phyloP scores from a whole-genome alignment of 345 rosid genomes.

The Heritiera fomes region DNA sequence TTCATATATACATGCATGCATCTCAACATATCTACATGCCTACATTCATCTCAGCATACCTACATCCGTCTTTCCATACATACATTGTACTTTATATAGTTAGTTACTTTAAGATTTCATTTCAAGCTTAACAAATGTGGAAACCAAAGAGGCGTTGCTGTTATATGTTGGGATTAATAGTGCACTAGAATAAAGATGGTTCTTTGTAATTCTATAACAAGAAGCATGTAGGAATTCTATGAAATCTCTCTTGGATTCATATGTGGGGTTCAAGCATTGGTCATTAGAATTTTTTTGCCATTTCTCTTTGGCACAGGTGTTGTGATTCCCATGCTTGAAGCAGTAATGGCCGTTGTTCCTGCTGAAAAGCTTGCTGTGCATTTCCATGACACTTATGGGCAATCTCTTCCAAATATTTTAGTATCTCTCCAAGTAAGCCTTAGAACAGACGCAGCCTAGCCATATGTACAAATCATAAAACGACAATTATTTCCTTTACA shows the following conservation, averaged over 20 bases:
- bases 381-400: conserved; percentile 88
- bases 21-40: background rate
- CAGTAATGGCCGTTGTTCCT: conserved; percentile 68
- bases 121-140: background rate
- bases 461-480: conserved; percentile 1
- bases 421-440: conserved; percentile 67
- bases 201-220: background rate
- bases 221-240: background rate
- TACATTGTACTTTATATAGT: conserved; percentile 1
- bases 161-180: background rate
- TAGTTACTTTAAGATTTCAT: background rate
- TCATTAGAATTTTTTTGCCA: background rate
- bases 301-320: conserved; percentile 42
- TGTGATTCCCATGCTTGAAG: conserved; percentile 71
- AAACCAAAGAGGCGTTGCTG: background rate
- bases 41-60: background rate
- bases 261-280: background rate
- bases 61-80: background rate
- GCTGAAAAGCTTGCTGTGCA: conserved; percentile 70
- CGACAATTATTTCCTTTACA: background rate
- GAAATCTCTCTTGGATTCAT: conserved; percentile 14
- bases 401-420: conserved; percentile 71
- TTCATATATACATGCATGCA: background rate
- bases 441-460: background rate
- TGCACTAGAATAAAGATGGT: background rate